Conservation (phyloP, 225 moss, liverwort and hornwort genomes). For the Physcomitrellopsis africana region DNA sequence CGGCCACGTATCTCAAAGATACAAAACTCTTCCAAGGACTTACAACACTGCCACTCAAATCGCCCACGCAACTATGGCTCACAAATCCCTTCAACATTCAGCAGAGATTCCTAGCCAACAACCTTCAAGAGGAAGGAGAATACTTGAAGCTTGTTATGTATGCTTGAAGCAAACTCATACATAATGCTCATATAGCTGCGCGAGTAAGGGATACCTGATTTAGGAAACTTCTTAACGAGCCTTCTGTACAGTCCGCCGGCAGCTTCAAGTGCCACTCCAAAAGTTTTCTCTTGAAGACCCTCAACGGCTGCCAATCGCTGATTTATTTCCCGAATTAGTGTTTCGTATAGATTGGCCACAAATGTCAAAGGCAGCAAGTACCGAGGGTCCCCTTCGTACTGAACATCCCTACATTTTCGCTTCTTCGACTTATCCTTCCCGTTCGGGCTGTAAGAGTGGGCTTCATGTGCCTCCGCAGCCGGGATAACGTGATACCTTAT, state of each 20-base stretch:
- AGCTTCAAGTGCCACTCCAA: constrained; percentile 78
- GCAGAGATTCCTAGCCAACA: not conserved
- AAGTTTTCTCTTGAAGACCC: constrained; percentile 72
- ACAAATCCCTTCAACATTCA: not conserved
- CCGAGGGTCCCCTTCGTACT: constrained; percentile 69
- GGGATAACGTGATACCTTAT: constrained; percentile 56
- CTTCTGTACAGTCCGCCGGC: constrained; percentile 72
- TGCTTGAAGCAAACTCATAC: too few relatives aligned
- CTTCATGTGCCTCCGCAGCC: constrained; percentile 58
- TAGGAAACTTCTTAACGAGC: constrained; percentile 74
- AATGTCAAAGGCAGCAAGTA: constrained; percentile 73
- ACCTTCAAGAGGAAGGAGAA: too few relatives aligned
- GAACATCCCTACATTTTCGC: constrained; percentile 62
- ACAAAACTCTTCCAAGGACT: not conserved
- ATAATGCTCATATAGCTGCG: not conserved
- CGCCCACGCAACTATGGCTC: not conserved
- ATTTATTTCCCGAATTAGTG: constrained; percentile 68
- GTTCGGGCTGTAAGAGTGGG: constrained; percentile 60
- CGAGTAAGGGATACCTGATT: constrained; percentile 49
- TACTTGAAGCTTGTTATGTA: too few relatives aligned
- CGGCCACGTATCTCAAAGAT: not conserved
- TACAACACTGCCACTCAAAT: not conserved
- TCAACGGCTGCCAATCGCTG: constrained; percentile 61
- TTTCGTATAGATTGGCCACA: constrained; percentile 75
- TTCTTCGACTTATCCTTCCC: constrained; percentile 72